Base-by-base conservation (phyloP, 2,329 filamentous ascomycete species). In the Colletotrichum lini region DNA sequence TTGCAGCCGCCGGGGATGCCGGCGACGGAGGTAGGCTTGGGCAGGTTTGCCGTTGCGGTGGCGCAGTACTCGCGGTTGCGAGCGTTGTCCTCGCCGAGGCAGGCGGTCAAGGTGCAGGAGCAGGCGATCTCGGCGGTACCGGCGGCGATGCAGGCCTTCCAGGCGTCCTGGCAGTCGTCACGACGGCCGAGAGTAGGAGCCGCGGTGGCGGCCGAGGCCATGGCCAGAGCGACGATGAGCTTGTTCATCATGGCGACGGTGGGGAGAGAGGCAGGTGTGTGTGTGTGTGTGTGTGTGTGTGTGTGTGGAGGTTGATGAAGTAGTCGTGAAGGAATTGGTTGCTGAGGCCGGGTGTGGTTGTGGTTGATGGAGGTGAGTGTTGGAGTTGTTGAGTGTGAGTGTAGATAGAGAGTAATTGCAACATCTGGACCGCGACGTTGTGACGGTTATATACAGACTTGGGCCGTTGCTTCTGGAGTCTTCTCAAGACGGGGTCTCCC, bases 41-140 rank as follows among this genome's bases (percentile, higher is more conserved):
- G 47, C 44, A 70, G 63, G 67, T 59, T 56, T 13, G 62, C 62
- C 0, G 67, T 73, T 3, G 67, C 67, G 18, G 13, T 64, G 64
- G 67, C 62, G 9, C 71, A 73, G 58, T 26, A 72, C 18, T 67
- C 67, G 54, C 71, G 63, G 59, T 47, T 52, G 42, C 71, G 71
- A n/a, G 58, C 71, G 68, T 60, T 71, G 49, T 73, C 71, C 44
- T 73, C 68, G 42, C 71, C 71, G 2, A 65, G 0, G 30, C 71
- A 73, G 3, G 53, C 49, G 38, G 68, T 53, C 15, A 72, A 60
- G 7, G 53, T 60, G 68, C 71, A 73, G 3, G 47, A 44, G 68
- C 71, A 73, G 1, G 64, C 54, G 30, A 68, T 38, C 54, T 65
- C 64, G 18, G 64, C 35, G 4, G 59, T 68, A 16, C 71, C 71